Evolutionary conservation across 2,329 filamentous ascomycete species (phyloP).

Genomic region (Neocucurbitaria cava): DNA sequence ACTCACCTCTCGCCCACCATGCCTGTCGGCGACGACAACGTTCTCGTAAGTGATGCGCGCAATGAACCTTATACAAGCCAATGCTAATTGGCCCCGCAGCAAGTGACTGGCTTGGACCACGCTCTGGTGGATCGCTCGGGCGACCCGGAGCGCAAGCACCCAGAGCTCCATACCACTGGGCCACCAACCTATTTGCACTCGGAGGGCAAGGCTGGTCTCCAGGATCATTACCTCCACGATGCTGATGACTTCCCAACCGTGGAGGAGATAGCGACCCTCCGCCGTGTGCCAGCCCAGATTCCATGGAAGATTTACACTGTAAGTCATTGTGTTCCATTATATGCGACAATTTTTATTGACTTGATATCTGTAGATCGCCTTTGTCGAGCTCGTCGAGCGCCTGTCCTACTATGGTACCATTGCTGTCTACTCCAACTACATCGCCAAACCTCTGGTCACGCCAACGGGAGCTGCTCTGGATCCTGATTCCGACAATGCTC

Average conservation of each 20-base stretch:
- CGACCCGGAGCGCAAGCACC: constrained; percentile 43
- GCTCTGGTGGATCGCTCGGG: constrained; percentile 42
- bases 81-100: constrained; percentile 24
- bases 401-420: constrained; percentile 50
- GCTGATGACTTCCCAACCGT: constrained; percentile 39
- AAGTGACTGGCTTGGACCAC: constrained; percentile 42
- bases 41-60: constrained; percentile 24
- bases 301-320: constrained; percentile 41
- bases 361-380: constrained; percentile 34
- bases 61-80: neutral
- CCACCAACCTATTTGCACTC: constrained; percentile 39
- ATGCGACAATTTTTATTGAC: constrained; percentile 4
- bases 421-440: constrained; percentile 50
- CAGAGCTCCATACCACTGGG: constrained; percentile 27
- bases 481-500: constrained; percentile 35
- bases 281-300: constrained; percentile 42
- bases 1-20: constrained; percentile 25
- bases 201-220: constrained; percentile 49
- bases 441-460: constrained; percentile 37
- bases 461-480: constrained; percentile 39
- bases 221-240: constrained; percentile 38
- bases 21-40: constrained; percentile 35
- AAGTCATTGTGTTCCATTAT: neutral
- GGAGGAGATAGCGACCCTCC: constrained; percentile 46
- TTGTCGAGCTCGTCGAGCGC: constrained; percentile 49